Evolutionary conservation across 352 stramenopile genomes (phyloP), one percentile per base, ranked within the genome.

Genomic region (Phytophthora parvispora): DNA sequence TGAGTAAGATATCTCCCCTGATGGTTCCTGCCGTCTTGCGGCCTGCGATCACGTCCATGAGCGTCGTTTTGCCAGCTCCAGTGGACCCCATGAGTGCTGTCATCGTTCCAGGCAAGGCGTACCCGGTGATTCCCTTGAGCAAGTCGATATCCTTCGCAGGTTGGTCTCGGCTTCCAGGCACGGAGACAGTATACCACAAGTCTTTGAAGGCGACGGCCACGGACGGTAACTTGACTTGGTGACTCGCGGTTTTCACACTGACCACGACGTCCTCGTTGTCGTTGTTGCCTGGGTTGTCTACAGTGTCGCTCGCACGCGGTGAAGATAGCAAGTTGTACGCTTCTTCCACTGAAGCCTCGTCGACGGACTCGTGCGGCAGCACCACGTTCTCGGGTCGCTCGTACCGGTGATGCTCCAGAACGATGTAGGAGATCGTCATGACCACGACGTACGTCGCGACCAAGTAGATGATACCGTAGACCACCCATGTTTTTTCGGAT

Each of bases 1-100:
- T 55, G 48, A 55, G 25, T 9, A 55, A 27, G 18, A 55, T 29
- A 6, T 55, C 48, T 1, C 48, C 48, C 48, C 38, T 55, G 22
- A 55, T 38, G 15, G 16, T 38, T 3, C 48, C 27, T 24, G 24
- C 48, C 4, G 48, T 55, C 48, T 55, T 40, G 16, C 48, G 24
- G 16, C 48, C 27, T 15, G 48, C 48, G 16, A 55, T 55, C 24
- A 55, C 48, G 18, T 55, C 48, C 16, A 55, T 55, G 18, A 55
- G 48, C 25, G 48, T 55, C 12, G 48, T 55, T n/a, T 55, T 55
- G 48, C 48, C 48, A 24, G 48, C 48, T 32, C 48, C 48, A 25
- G 27, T 55, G 13, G 48, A 55, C 10, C 48, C 48, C 48, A 28
- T 55, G 25, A 55, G 48, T 9, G 48, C 48, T 38, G 48, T 40